Evolutionary conservation across 2,329 filamentous ascomycete species (phyloP), one percentile per base, ranked within the genome.

Genomic region (Fusarium staphyleae): DNA sequence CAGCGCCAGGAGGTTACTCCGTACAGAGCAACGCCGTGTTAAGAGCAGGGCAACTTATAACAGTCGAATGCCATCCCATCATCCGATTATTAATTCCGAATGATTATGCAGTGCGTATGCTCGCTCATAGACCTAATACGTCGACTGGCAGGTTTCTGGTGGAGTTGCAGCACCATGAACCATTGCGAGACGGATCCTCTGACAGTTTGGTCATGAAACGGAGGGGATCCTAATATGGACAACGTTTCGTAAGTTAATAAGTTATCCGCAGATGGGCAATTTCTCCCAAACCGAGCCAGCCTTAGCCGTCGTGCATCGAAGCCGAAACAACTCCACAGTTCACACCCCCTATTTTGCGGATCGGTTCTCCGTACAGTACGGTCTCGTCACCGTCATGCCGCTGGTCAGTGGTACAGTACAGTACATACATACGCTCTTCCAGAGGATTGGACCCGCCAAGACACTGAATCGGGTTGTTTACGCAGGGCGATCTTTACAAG

Each of bases 311-410:
- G 36, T 48, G 50, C 30, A 54, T 60, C 48, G 22, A 47, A 51
- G 44, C 53, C 56, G 59, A 49, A 34, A 51, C 56, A 53, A 41
- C 57, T 56, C 62, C 62, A 55, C 50, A 42, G 36, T 51, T 57
- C 26, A 44, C 40, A 36, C 46, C 61, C 63, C 61, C 58, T 57
- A 48, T 56, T 59, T 36, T 45, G 47, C 50, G 55, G 52, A 66
- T 55, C 53, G 46, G 19, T 40, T 46, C 41, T 49, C 51, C 51
- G 35, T 40, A 51, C 44, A 32, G 45, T 37, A 44, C 52, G 36
- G 18, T 45, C n/a, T n/a, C n/a, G n/a, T n/a, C 19, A 6, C 14
- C 16, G 28, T 41, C 34, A 48, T 54, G 39, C 29, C 22, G 32
- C 42, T 24, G 32, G 22, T 16, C 18, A 33, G 28, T n/a, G 34